Evolutionary conservation across 441 rosid species (phyloP), one percentile per base, ranked within the genome.

Genomic region (Cnidoscolus chayamansa): DNA sequence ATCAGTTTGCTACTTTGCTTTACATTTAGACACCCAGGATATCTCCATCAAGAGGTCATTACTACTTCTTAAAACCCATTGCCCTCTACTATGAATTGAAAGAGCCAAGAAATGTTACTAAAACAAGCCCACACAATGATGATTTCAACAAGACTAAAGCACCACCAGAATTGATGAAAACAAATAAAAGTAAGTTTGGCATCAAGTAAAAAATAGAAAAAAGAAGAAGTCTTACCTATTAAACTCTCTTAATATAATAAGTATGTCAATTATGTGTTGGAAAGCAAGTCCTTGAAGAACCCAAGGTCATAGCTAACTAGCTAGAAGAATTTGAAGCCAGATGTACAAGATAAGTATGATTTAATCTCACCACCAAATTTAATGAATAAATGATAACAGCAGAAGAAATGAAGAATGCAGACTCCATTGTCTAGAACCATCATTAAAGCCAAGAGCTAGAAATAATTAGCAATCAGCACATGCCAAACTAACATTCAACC

Each of bases 391-490:
- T 32, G 7, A 9, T 3, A 60, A 54, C 13, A 32, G 55, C 56
- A 64, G 17, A 72, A 54, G 63, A 63, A 63, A 47, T 54, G 17
- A 72, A 54, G 63, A 63, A 63, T 30, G 51, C 25, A 19, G 43
- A n/a, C 40, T 37, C 37, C 67, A 45, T 4, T 40, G 15, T 63
- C 15, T 35, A 48, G 57, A 59, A 70, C 40, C 40, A 45, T 45
- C 8, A 49, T 19, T 7, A n/a, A 11, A 31, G 40, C 56, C 65
- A 59, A 51, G 30, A 32, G 50, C 60, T 40, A 62, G 25, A 25
- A 25, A 43, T 8, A 7, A 30, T 64, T 12, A 65, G 40, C 62
- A 72, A 53, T 70, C 3, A 65, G 54, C 55, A 30, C 40, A 56
- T 10, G 47, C 35, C 59, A 50, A 30, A 10, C 16, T 32, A 71